A percentile compares a stretch with the other conserved stretches of the same genome.
phyloP scores from a whole-genome alignment of 75 land plant species.

The Sequoiadendron giganteum region DNA sequence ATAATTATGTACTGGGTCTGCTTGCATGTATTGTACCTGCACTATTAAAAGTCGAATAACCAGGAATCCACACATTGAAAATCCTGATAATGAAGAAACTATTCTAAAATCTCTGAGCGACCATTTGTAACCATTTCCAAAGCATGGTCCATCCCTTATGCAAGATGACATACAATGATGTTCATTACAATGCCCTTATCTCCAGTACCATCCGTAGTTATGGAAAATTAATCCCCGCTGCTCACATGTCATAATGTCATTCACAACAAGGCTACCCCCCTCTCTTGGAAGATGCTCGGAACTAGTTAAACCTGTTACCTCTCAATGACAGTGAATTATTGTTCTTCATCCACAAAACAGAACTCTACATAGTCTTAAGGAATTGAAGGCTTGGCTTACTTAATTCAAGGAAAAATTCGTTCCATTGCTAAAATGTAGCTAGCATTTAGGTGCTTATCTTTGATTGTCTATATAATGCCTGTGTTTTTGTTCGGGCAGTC shows the following conservation, averaged over 20 bases:
- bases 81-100: not conserved
- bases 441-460: no score
- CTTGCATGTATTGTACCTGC: not conserved
- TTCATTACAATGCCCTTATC: no score
- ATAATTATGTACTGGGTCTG: not conserved
- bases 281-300: not conserved
- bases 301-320: not conserved
- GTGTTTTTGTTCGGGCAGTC: no score
- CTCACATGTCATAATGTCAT: not conserved
- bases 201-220: no score
- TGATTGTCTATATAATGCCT: no score
- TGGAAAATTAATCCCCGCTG: no score
- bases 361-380: not conserved
- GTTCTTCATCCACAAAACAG: not conserved
- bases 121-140: not conserved
- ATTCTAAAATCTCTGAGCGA: not conserved
- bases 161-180: no score
- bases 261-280: not conserved
- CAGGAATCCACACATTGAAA: not conserved
- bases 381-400: not conserved
- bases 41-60: no score
- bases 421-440: no score
- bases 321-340: not conserved
- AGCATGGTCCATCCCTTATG: no score
- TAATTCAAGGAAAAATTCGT: not conserved